Evolutionary conservation across 129 eudicot species (phyloP).

Genomic region (Chrysanthemum lavandulifolium): DNA sequence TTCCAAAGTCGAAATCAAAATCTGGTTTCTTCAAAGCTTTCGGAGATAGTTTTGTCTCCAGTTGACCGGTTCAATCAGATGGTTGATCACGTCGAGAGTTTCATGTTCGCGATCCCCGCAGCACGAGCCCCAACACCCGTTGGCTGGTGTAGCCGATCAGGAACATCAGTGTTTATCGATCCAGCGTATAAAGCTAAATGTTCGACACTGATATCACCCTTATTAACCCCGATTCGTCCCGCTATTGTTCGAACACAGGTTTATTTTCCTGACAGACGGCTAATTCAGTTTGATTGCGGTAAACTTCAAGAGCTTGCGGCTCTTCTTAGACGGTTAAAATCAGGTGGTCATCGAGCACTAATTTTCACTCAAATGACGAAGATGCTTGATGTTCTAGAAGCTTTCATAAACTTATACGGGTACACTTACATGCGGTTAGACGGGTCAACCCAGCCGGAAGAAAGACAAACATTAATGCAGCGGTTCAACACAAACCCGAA

Average conservation of each 20-base stretch:
- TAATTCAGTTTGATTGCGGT: constrained; percentile 96
- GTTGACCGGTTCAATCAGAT: constrained; percentile 74
- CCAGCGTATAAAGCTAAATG: constrained; percentile 53
- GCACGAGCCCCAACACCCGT: constrained; percentile 90
- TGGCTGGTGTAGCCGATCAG: constrained; percentile 87
- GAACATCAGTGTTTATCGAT: constrained; percentile 51
- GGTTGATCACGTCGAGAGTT: constrained; percentile 77
- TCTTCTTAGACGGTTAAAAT: constrained; percentile 75
- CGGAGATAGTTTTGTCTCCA: constrained; percentile 72
- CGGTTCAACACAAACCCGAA: constrained; percentile 95
- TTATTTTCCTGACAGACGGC: constrained; percentile 94
- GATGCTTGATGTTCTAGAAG: constrained; percentile 98
- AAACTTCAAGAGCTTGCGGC: constrained; percentile 93
- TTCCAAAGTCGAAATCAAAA: constrained; percentile 25
- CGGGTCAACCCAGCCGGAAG: constrained; percentile 96
- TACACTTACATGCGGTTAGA: constrained; percentile 98
- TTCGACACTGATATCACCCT: constrained; percentile 56
- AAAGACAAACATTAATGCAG: constrained; percentile 95
- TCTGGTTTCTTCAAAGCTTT: constrained; percentile 54
- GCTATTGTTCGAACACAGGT: constrained; percentile 96
- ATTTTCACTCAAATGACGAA: constrained; percentile 98
- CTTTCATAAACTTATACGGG: constrained; percentile 89
- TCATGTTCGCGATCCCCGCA: constrained; percentile 98
- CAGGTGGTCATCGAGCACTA: constrained; percentile 92
- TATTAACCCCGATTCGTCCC: constrained; percentile 83